These are phyloP conservation scores for Rhodotorula sp. DNA, from an alignment of 1,284 basidiomycete species.

Conservation along the genomic window DNA sequence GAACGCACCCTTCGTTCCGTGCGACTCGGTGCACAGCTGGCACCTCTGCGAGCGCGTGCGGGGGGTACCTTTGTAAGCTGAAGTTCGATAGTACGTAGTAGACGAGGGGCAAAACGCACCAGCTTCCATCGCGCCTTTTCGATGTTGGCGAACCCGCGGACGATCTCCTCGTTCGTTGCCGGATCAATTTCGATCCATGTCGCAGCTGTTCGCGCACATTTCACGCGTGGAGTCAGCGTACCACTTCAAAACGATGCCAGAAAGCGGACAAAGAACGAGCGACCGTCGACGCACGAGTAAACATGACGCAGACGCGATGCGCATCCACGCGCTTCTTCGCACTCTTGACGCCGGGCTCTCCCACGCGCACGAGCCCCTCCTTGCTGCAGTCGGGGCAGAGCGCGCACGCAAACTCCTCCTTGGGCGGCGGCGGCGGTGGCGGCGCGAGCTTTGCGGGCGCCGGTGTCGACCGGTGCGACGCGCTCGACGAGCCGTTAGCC, in stretches of 20 bases:
- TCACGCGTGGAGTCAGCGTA: not conserved
- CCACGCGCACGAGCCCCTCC: constrained; percentile 43
- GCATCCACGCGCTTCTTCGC: constrained; percentile 24
- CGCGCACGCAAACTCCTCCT: constrained; percentile 47
- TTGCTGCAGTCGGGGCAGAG: constrained; percentile 49
- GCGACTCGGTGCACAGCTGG: constrained; percentile 70
- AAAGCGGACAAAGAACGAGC: not conserved
- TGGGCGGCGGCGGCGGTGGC: constrained; percentile 2
- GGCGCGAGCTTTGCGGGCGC: not conserved
- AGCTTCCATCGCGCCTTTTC: constrained; percentile 86
- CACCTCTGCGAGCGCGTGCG: constrained; percentile 69
- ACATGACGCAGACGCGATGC: constrained; percentile 45
- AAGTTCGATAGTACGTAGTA: not conserved
- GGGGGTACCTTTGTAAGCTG: not conserved
- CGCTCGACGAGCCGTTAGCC: not conserved
- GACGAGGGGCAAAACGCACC: constrained; percentile 57
- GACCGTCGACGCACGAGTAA: constrained; percentile 45
- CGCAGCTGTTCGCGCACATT: constrained; percentile 34
- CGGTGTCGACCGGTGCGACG: not conserved
- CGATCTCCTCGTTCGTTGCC: constrained; percentile 55
- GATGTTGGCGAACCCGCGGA: constrained; percentile 79
- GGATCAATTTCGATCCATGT: constrained; percentile 45
- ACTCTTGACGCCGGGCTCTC: constrained; percentile 25
- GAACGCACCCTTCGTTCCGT: constrained; percentile 68
- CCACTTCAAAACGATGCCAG: too few relatives aligned